Conservation (phyloP, 1,284 basidiomycete species). For the Ustilago trichophora region DNA sequence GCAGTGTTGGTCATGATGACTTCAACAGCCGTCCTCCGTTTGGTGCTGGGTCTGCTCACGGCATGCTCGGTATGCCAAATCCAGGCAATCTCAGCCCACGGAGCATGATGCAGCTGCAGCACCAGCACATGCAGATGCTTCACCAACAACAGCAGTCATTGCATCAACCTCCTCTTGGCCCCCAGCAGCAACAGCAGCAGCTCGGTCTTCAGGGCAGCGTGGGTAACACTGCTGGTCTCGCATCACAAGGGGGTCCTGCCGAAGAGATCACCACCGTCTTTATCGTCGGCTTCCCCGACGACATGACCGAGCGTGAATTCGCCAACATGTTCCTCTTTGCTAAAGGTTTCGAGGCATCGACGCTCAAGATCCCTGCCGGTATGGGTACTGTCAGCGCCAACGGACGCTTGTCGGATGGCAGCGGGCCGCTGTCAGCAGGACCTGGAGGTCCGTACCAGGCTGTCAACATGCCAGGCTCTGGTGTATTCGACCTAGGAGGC, state of each 20-base stretch:
- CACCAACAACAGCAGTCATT: constrained; percentile 16
- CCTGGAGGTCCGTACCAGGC: constrained; percentile 56
- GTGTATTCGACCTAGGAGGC: constrained; percentile 35
- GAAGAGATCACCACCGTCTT: constrained; percentile 98
- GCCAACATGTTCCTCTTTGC: constrained; percentile 99
- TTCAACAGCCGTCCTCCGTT: constrained; percentile 22
- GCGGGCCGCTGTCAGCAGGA: constrained; percentile 26
- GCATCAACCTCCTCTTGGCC: too few species aligned
- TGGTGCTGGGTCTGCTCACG: constrained; percentile 6
- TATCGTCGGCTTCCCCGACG: constrained; percentile 97
- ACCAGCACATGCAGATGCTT: constrained; percentile 57
- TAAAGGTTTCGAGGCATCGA: constrained; percentile 93
- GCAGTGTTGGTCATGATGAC: constrained; percentile 35
- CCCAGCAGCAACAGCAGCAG: constrained; percentile 29
- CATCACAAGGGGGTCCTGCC: constrained; percentile 17
- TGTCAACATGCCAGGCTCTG: constrained; percentile 55
- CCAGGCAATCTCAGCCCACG: constrained; percentile 55
- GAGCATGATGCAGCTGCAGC: constrained; percentile 56
- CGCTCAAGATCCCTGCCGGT: constrained; percentile 93
- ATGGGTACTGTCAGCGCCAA: constrained; percentile 69
- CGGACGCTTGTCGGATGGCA: constrained; percentile 29
- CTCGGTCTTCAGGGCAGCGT: constrained; percentile 22
- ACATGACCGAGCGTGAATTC: constrained; percentile 98
- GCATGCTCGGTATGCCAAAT: constrained; percentile 31
- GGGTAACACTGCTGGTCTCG: constrained; percentile 16